Conservation (phyloP, 2,329 filamentous ascomycete species). For the Alternaria infectoria region DNA sequence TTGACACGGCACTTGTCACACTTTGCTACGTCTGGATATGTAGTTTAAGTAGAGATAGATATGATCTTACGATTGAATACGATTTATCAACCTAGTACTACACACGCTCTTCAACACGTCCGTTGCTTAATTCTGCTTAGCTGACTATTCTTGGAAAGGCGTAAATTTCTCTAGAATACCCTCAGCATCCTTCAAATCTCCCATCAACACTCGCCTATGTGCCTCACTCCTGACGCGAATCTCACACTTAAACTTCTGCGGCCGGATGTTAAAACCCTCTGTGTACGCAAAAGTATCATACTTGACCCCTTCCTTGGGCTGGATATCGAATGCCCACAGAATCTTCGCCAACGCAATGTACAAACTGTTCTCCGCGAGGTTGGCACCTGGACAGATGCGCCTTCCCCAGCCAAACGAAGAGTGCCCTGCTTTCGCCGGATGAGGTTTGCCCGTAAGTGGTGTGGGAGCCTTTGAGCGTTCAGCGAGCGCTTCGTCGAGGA, state of each 20-base stretch:
- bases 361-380: conserved; percentile 40
- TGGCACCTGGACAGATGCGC: conserved; percentile 42
- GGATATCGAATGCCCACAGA: conserved; percentile 46
- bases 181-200: conserved; percentile 38
- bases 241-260: conserved; percentile 44
- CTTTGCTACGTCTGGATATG: conserved; percentile 1
- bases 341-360: conserved; percentile 43
- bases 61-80: neutral
- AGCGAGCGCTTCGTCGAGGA: conserved; percentile 36
- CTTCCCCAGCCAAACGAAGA: conserved; percentile 46
- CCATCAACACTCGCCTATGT: conserved; percentile 36
- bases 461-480: conserved; percentile 24
- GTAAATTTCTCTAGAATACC: conserved; percentile 45
- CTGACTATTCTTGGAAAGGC: conserved; percentile 38
- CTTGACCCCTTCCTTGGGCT: conserved; percentile 32
- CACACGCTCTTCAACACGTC: neutral
- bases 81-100: neutral
- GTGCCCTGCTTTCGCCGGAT: conserved; percentile 41
- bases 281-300: conserved; percentile 52
- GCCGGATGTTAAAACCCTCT: conserved; percentile 51
- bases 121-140: neutral
- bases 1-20: neutral
- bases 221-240: conserved; percentile 42
- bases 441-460: conserved; percentile 26
- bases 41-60: neutral